Evolutionary conservation across 2,329 filamentous ascomycete genomes (phyloP), one percentile per base, ranked within the genome.

Genomic region (Cytospora mali): DNA sequence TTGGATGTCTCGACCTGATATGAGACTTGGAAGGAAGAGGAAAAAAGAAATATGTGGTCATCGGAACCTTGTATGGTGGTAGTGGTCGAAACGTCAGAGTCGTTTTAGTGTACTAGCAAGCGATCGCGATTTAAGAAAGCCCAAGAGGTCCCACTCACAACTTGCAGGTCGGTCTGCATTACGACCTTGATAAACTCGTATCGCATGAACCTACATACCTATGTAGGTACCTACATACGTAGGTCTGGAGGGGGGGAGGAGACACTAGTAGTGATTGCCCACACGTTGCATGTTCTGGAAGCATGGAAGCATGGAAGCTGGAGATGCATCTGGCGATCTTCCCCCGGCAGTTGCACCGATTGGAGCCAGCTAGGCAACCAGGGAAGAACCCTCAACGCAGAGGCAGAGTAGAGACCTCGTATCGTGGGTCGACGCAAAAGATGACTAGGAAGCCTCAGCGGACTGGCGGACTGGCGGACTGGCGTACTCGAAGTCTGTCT

Each of bases 281-380:
- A 50, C 52, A 33, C 57, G 35, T 48, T 11, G n/a, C 33, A 55
- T 33, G 58, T 53, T 61, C 58, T 61, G 29, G 58, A 61, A 54
- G 51, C 16, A 49, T 51, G 46, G 46, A 31, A 42, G 46, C 28
- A 23, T 58, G 42, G 55, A 23, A 58, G 42, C 21, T 46, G 6
- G 21, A 46, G 42, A 46, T 46, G 42, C 42, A 46, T 46, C n/a
- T 46, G 42, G 42, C 42, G 42, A 46, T 46, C 42, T 46, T n/a
- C 42, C 35, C 35, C 42, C 42, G 55, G 55, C 29, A 50, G 46
- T n/a, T 21, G 28, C 55, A 51, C 55, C 28, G 55, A 58, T 58
- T 58, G 55, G 46, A 28, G 55, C n/a, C 42, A 51, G 31, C 55
- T 13, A 46, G 21, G n/a, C 21, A 46, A n/a, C 42, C 21, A 23